Evolutionary conservation across 1,139 yeast genomes (phyloP).

Genomic region (Torulaspora globosa): DNA sequence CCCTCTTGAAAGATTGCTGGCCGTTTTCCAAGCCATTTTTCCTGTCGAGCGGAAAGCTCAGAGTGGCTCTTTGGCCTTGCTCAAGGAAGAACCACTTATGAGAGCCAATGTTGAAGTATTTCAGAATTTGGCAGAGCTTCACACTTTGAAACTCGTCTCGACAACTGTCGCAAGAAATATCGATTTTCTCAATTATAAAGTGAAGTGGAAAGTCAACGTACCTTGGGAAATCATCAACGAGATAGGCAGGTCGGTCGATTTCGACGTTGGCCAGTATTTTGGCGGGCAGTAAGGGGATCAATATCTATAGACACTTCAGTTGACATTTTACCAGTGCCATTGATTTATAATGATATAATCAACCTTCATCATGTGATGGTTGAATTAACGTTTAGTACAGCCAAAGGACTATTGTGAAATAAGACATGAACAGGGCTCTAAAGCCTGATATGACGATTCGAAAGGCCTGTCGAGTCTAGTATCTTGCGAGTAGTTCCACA

Average conservation of each 20-base stretch:
- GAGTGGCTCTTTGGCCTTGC: constrained; percentile 23
- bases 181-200: constrained; percentile 60
- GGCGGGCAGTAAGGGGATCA: constrained; percentile 15
- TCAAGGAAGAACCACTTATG: constrained; percentile 32
- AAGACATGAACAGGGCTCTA: neutral
- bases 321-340: neutral
- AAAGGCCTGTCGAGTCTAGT: neutral
- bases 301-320: neutral
- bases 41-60: constrained; percentile 30
- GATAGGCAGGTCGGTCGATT: constrained; percentile 51
- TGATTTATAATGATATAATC: neutral
- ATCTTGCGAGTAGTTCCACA: neutral
- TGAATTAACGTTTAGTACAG: constrained; percentile 1
- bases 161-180: constrained; percentile 41
- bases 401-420: no score
- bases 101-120: constrained; percentile 52
- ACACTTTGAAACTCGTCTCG: constrained; percentile 51
- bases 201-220: constrained; percentile 65
- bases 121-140: constrained; percentile 59
- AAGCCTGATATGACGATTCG: neutral
- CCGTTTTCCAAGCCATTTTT: constrained; percentile 59
- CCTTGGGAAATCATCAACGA: constrained; percentile 53
- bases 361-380: neutral
- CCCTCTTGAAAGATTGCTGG: constrained; percentile 64
- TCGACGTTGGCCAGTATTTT: constrained; percentile 55